Evolutionary conservation across 345 rosid species (phyloP), one percentile per base, ranked within the genome.

Genomic region (Eutrema heterophyllum): DNA sequence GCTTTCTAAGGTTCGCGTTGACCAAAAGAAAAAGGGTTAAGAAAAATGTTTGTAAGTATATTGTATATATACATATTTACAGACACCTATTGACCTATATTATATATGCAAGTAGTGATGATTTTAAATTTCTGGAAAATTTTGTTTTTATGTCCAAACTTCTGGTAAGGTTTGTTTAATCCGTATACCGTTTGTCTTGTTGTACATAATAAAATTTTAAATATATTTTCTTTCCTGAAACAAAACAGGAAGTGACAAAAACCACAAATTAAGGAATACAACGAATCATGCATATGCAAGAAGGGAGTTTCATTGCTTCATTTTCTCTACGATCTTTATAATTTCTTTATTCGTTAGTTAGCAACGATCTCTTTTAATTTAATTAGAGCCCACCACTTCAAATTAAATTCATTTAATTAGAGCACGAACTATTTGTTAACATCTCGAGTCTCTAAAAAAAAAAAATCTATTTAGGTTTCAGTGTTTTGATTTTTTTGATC

Each of bases 1-100:
- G 57, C 59, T 46, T 36, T 46, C 21, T 38, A 36, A 55, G 66
- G 45, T 73, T 64, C 71, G 49, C 32, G 63, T 62, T 72, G 69
- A 40, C 54, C 29, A 41, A 62, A 16, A 2, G n/a, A 57, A 52
- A 55, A 32, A 32, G n/a, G 24, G 40, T 5, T 32, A 45, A 7
- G 40, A 54, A 53, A 32, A 12, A 6, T 32, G 50, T 68, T 43
- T 44, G 54, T 2, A 18, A 16, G 36, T 21, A 21, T 21, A 1
- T 18, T 18, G 24, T 21, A 21, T 21, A 21, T 21, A 21, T n/a
- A n/a, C n/a, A 21, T 21, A 21, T 21, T 21, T 21, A 21, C 24
- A 21, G 2, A 21, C 24, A 21, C 24, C 24, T 21, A 21, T 21
- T 1, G 1, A 21, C 1, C 24, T 21, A 21, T 21, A 21, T 21